Percentiles rank a stretch among this genome's conserved stretches.
These are phyloP conservation scores for Amphibolis antarctica DNA, from an alignment of 106 monocot genomes.

Conservation along the genomic window DNA sequence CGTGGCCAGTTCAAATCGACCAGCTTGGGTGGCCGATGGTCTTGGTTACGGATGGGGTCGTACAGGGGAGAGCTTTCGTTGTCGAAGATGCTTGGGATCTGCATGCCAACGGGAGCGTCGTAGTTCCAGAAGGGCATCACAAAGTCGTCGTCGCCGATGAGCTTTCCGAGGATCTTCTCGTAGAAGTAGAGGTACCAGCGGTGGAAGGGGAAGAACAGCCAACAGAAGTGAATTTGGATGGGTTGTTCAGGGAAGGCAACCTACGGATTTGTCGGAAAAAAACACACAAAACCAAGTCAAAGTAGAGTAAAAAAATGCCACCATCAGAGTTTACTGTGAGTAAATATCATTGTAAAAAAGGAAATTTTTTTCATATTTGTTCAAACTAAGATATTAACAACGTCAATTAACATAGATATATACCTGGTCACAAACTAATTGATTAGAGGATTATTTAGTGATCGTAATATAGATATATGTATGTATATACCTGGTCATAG, in stretches of 20 bases:
- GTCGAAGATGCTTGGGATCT: conserved; percentile 8
- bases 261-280: not conserved
- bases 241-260: not conserved
- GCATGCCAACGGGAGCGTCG: conserved; percentile 12
- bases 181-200: conserved; percentile 21
- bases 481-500: conserved; percentile 23
- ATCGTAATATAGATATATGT: no score
- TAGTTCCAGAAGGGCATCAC: conserved; percentile 22
- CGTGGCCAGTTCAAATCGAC: conserved; percentile 23
- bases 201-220: conserved; percentile 25
- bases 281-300: no score
- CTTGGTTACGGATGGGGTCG: conserved; percentile 11
- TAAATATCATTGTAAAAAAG: no score
- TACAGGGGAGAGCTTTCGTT: conserved; percentile 30
- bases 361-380: no score
- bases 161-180: conserved; percentile 21
- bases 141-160: conserved; percentile 18
- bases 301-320: no score
- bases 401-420: no score
- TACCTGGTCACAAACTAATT: no score
- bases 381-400: no score
- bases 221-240: conserved; percentile 8
- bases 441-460: no score
- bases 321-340: no score
- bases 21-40: conserved; percentile 12